phyloP scores from a whole-genome alignment of 148 eudicot genomes.

The Rheum nobile region DNA sequence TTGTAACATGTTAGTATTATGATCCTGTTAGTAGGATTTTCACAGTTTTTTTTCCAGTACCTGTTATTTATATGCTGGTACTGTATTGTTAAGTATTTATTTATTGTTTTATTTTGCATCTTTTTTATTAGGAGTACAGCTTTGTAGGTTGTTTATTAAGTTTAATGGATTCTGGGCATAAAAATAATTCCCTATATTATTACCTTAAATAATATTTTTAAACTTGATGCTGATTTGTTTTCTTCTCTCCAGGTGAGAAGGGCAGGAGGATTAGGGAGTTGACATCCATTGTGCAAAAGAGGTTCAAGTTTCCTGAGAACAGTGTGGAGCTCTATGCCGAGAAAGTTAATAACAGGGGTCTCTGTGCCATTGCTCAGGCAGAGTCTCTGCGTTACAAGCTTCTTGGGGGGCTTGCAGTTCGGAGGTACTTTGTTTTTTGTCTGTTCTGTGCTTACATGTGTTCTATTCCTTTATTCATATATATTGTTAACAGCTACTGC shows the following conservation, averaged over 20 bases:
- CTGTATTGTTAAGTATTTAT: too few relatives aligned
- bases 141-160: too few relatives aligned
- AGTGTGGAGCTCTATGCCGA: slow-evolving; percentile 55
- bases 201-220: neutral
- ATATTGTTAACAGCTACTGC: neutral
- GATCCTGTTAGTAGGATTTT: too few relatives aligned
- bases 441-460: neutral
- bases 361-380: slow-evolving; percentile 51
- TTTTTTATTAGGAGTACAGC: too few relatives aligned
- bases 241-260: slow-evolving; percentile 29
- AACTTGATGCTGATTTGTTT: neutral
- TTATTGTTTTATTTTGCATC: too few relatives aligned
- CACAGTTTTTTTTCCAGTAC: too few relatives aligned
- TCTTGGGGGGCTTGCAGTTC: slow-evolving; percentile 48
- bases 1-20: too few relatives aligned
- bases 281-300: slow-evolving; percentile 47
- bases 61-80: too few relatives aligned
- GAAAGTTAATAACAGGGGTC: slow-evolving; percentile 46
- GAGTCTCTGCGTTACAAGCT: slow-evolving; percentile 60
- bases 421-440: slow-evolving; percentile 27
- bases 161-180: too few relatives aligned
- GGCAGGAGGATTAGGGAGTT: slow-evolving; percentile 53
- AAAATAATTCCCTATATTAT: neutral
- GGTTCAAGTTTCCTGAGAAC: slow-evolving; percentile 53
- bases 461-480: too few relatives aligned